Evolutionary conservation across 2,329 filamentous ascomycete genomes (phyloP), one percentile per base, ranked within the genome.

Genomic region (Meredithiella fracta): DNA sequence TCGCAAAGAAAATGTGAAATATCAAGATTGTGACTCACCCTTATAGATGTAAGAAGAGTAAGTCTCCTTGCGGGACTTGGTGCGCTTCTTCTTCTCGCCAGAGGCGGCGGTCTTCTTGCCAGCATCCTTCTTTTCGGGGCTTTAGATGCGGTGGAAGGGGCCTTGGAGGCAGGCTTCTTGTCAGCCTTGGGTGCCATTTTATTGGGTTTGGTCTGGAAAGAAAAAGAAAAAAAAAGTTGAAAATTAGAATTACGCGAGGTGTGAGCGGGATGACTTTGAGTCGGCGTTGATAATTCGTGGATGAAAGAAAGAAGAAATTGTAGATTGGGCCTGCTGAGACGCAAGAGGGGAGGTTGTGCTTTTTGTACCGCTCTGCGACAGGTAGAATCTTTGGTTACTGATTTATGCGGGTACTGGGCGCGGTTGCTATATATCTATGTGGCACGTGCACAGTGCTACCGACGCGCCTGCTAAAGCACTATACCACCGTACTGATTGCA

Each of bases 31-130:
- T 57, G 61, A 65, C 7, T 72, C 69, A 96, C 91, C 92, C 80
- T 97, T 98, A 86, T 97, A 98, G 76, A 98, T 98, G 82, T 98
- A 98, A 57, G 88, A 94, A 65, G 86, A 94, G 80, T 98, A 98
- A n/a, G 92, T 98, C 81, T 98, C 92, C 86, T 97, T 97, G 76
- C 92, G 85, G 64, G 90, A 87, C 90, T 98, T 98, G 78, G 89
- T 94, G 70, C 92, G 88, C 90, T 97, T 98, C 87, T 98, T 98
- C 89, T 97, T 97, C 67, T 97, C 92, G 62, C 92, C 92, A 69
- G 87, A 82, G 60, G 90, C 82, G 60, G 91, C 88, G 52, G 92
- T 97, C 86, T 97, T 98, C 87, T 98, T 98, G 79, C 91, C 92
- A 63, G 91, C 92, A 76, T 97, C 91, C 85, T 97, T 96, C 86